phyloP scores from a whole-genome alignment of 2,329 filamentous ascomycete species.

The Fusarium incarnatum region DNA sequence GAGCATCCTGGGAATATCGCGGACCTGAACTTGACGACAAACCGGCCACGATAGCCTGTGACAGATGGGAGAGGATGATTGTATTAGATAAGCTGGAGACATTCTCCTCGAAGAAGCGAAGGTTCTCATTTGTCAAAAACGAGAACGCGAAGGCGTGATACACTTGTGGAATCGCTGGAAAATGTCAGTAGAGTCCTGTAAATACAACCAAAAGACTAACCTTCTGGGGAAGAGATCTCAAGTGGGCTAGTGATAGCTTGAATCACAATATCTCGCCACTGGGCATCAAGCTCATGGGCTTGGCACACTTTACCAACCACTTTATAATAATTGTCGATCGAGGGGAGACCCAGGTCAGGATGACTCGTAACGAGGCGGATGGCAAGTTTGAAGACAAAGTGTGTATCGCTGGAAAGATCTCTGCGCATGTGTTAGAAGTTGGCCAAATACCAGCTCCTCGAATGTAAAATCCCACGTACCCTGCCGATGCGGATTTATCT shows the following conservation, averaged over 20 bases:
- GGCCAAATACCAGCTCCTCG: background rate
- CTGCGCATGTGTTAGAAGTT: constrained; percentile 37
- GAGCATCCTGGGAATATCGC: constrained; percentile 53
- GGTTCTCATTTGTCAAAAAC: constrained; percentile 44
- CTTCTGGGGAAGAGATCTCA: constrained; percentile 17
- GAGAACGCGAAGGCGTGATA: constrained; percentile 46
- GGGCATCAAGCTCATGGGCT: constrained; percentile 28
- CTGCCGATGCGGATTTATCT: constrained; percentile 34
- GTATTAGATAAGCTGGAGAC: constrained; percentile 51
- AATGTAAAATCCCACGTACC: constrained; percentile 38
- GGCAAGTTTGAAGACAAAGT: constrained; percentile 53
- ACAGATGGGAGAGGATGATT: constrained; percentile 57
- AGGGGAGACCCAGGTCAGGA: constrained; percentile 41
- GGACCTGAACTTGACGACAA: constrained; percentile 47
- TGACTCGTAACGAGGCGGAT: constrained; percentile 44
- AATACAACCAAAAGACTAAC: constrained; percentile 25
- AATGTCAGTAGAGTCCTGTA: constrained; percentile 8
- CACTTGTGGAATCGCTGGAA: constrained; percentile 12
- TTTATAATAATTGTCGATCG: constrained; percentile 54
- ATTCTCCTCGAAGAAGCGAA: constrained; percentile 58
- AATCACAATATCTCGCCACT: constrained; percentile 42
- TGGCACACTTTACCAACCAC: constrained; percentile 54
- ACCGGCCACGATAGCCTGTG: constrained; percentile 55
- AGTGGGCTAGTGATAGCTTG: constrained; percentile 50
- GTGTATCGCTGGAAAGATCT: constrained; percentile 37